Percentiles rank a stretch among this genome's conserved stretches.
phyloP scores from a whole-genome alignment of 164 flowering plant genomes.

The Magnolia kwangsiensis region DNA sequence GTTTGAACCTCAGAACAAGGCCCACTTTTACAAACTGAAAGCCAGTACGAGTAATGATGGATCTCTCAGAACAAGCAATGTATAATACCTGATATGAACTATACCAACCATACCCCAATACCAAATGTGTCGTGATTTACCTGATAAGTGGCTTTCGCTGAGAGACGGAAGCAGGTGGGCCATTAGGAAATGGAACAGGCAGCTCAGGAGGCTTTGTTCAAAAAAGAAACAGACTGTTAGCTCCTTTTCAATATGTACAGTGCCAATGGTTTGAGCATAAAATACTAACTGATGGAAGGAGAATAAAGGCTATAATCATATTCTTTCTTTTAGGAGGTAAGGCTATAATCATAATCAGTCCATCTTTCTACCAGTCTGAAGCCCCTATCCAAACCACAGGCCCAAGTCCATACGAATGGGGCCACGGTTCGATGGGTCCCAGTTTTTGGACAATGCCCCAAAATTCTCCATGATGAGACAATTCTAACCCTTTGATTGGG shows the following conservation, averaged over 20 bases:
- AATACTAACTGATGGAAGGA: no score
- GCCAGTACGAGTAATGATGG: no score
- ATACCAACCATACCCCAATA: no score
- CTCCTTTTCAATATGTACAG: not conserved
- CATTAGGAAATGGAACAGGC: conserved; percentile 24
- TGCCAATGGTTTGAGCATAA: no score
- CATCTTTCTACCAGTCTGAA: not conserved
- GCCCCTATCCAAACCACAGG: not conserved
- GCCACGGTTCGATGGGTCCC: not conserved
- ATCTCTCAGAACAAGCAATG: no score
- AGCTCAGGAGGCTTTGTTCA: conserved; percentile 50
- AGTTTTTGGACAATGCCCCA: not conserved
- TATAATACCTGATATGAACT: no score
- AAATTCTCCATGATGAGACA: not conserved
- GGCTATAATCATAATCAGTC: not conserved
- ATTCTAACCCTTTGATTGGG: not conserved
- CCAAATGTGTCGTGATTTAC: conserved; percentile 16
- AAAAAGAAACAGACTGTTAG: not conserved
- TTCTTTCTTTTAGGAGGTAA: not conserved
- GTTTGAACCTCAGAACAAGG: no score
- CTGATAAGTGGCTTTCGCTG: conserved; percentile 56
- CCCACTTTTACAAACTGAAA: no score
- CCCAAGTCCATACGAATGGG: not conserved
- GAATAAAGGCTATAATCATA: not conserved
- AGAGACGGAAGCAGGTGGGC: conserved; percentile 13